Evolutionary conservation across 257 asterid species (phyloP), one percentile per base, ranked within the genome.

Genomic region (Penstemon barbatus): DNA sequence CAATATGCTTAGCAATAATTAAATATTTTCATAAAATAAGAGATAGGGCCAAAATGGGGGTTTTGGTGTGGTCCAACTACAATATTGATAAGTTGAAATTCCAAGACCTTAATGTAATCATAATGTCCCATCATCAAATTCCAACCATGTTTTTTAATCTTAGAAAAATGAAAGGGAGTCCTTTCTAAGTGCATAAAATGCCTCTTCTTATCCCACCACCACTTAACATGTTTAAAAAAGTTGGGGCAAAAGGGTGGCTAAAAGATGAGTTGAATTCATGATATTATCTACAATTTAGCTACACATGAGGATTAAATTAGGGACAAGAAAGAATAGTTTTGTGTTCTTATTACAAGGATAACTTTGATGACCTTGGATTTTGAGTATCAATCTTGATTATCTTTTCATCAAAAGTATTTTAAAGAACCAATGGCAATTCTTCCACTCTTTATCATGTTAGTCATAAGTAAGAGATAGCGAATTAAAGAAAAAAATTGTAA

Each of bases 171-270:
- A 37, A 46, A 68, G 37, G n/a, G 65, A 55, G 56, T 57, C 57
- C 33, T 73, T 70, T 56, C 62, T 66, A 71, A 76, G 79, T 74
- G 69, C 79, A 73, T 74, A 76, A 76, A 85, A 57, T 37, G 75
- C 68, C 51, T 78, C 64, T 68, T 25, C 61, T 61, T 70, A 66
- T 58, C 75, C 79, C 77, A 61, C 75, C 75, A 71, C 74, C 82
- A 82, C 68, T 44, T 60, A 50, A 73, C 64, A 78, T 87, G 95
- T 75, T 76, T 67, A 81, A n/a, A 63, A 87, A 87, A 83, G 89
- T 68, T 53, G 75, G 65, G 87, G 80, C 91, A 85, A 73, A 79
- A 75, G 79, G 69, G 85, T 71, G 85, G 83, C 84, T 64, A 54
- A 78, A 78, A 80, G 77, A 66, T 44, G 63, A 71, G 68, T 45